phyloP scores from a whole-genome alignment of 2,329 filamentous ascomycete genomes.

The Apiospora sp. region DNA sequence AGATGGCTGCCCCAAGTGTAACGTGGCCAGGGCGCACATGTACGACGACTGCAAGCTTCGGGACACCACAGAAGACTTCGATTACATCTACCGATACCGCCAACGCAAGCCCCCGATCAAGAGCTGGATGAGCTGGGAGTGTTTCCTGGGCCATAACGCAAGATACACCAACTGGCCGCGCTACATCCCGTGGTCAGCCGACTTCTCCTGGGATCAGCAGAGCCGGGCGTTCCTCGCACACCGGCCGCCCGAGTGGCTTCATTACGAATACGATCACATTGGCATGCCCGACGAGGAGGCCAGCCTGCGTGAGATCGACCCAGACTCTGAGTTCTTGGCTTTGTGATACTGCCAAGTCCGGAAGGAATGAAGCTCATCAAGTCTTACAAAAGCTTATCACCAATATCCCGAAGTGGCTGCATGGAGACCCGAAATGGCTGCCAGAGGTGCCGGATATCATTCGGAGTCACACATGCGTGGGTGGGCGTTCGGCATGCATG shows the following conservation, averaged over 20 bases:
- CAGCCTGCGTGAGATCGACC: conserved; percentile 23
- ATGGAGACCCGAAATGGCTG: neutral
- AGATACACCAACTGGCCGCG: conserved; percentile 23
- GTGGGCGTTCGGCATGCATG: neutral
- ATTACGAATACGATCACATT: conserved; percentile 26
- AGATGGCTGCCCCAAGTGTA: conserved; percentile 28
- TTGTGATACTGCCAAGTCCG: conserved; percentile 15
- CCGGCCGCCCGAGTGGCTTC: conserved; percentile 25
- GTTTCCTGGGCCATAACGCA: conserved; percentile 17
- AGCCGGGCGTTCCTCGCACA: conserved; percentile 20
- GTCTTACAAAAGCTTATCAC: neutral
- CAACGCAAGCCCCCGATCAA: conserved; percentile 27
- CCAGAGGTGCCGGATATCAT: neutral
- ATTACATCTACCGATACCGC: conserved; percentile 26
- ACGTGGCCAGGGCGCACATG: conserved; percentile 17
- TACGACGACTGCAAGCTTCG: conserved; percentile 24
- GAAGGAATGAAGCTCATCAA: neutral
- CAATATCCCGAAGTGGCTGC: neutral
- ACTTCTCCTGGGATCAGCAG: conserved; percentile 24
- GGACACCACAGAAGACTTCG: conserved; percentile 23
- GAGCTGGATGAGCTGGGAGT: conserved; percentile 24
- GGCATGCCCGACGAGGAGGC: conserved; percentile 25
- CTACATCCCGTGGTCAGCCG: conserved; percentile 28
- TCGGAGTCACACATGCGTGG: neutral
- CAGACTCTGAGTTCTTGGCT: conserved; percentile 26